Percentiles rank a stretch among this genome's conserved stretches.
Conservation (phyloP, 164 flowering plant genomes). For the Litsea cubeba region DNA sequence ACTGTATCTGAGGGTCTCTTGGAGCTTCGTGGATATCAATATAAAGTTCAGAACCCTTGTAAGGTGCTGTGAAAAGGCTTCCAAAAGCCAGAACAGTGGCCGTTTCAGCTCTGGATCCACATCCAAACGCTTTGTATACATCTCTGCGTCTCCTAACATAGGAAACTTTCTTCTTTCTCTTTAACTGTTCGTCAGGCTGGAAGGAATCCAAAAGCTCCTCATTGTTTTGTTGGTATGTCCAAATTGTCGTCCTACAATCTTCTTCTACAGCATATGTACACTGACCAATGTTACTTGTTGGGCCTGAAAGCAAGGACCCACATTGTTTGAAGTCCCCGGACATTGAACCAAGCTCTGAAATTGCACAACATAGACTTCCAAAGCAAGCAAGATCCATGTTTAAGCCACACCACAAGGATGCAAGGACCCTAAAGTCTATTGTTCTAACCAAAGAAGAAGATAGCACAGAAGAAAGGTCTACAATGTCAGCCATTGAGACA, state of each 20-base stretch:
- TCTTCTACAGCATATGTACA: slow-evolving; percentile 72
- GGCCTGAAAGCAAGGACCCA: slow-evolving; percentile 63
- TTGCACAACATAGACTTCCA: slow-evolving; percentile 18
- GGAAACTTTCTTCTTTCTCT: slow-evolving; percentile 58
- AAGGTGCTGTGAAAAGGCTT: slow-evolving; percentile 74
- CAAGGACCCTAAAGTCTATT: slow-evolving; percentile 73
- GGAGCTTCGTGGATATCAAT: slow-evolving; percentile 70
- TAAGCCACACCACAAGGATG: slow-evolving; percentile 55
- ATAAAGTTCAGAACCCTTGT: slow-evolving; percentile 75
- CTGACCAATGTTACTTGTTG: slow-evolving; percentile 35
- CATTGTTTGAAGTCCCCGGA: slow-evolving; percentile 52
- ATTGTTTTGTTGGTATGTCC: slow-evolving; percentile 62
- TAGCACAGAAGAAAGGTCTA: slow-evolving; percentile 61
- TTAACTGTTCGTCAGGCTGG: slow-evolving; percentile 79
- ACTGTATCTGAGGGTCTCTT: too few species aligned
- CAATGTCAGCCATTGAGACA: slow-evolving; percentile 77
- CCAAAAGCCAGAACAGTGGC: slow-evolving; percentile 81
- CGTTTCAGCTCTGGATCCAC: slow-evolving; percentile 56
- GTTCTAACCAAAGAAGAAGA: slow-evolving; percentile 38
- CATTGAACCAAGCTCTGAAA: slow-evolving; percentile 18
- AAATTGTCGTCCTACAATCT: slow-evolving; percentile 83
- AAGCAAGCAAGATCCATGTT: slow-evolving; percentile 36
- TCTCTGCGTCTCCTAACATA: slow-evolving; percentile 67
- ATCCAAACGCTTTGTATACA: slow-evolving; percentile 65
- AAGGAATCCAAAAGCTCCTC: slow-evolving; percentile 64